Base-by-base conservation (phyloP, 345 rosid genomes). In the Leavenworthia alabamica region DNA sequence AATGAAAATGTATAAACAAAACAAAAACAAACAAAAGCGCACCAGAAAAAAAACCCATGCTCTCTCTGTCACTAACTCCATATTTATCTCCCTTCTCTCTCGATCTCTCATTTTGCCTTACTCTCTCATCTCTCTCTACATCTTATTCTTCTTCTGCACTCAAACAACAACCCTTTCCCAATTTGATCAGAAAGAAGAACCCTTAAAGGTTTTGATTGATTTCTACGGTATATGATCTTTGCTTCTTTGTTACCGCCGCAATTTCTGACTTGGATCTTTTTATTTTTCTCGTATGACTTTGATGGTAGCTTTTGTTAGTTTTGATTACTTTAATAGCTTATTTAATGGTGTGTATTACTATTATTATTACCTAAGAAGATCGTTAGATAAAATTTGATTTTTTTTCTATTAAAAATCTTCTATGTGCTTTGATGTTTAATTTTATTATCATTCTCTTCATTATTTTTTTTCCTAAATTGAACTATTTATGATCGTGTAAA, bases 11-110 rank as follows among this genome's bases (percentile, higher is more conserved):
- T 67, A 47, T 12, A 69, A 46, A 62, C 55, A 22, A 69, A 53
- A 71, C 64, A 31, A 63, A 71, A 62, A 70, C 64, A 64, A 71
- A 71, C 65, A 71, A 71, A 71, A 71, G 64, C 47, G 70, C 70
- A 71, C 65, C 70, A 63, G 75, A 50, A 42, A 42, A 71, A 71
- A 71, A 60, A 64, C 56, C 43, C 60, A 46, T 64, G 56, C 75
- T 65, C 75, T 71, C 75, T 47, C 75, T 63, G 65, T 70, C 74
- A 37, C 64, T 54, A 54, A 29, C 68, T 62, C 45, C 26, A 49
- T 63, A 63, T 63, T 48, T 71, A 54, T 48, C 58, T 39, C 35
- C 20, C 32, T 12, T 35, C 14, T 33, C 44, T 28, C 46, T 65
- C 32, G 11, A n/a, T 13, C 44, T 40, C 46, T 35, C 15, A 12